Percentiles rank a stretch among this genome's conserved stretches.
Evolutionary conservation across 2,329 filamentous ascomycete species (phyloP).

Genomic region (Colletotrichum truncatum): DNA sequence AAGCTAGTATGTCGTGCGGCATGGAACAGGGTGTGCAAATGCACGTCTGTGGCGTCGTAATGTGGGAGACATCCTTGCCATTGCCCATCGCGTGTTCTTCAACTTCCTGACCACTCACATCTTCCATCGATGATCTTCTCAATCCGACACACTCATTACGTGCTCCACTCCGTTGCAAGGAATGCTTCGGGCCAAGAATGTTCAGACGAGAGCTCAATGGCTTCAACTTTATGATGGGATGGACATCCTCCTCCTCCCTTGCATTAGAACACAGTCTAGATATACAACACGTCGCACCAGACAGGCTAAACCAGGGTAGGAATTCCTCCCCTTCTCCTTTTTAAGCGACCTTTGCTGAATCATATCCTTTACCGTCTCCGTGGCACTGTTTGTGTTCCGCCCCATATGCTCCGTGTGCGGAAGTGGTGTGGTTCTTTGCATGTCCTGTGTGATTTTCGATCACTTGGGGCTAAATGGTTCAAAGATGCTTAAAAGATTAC

Average conservation of each 20-base stretch:
- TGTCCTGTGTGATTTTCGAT: not conserved
- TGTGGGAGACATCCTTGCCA: constrained; percentile 4
- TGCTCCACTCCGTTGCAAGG: not conserved
- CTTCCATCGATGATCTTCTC: not conserved
- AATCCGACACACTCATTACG: not conserved
- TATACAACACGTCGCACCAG: not conserved
- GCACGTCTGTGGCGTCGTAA: not conserved
- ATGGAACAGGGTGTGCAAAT: not conserved
- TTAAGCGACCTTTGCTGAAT: not conserved
- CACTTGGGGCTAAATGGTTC: not conserved
- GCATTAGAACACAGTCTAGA: not conserved
- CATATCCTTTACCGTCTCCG: not conserved
- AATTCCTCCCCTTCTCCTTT: not conserved
- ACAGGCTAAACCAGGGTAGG: not conserved
- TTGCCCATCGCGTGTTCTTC: not conserved
- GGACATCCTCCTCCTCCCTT: not conserved
- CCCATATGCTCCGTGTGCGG: not conserved
- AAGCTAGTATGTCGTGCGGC: not conserved
- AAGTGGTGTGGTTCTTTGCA: not conserved
- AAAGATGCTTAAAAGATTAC: constrained; percentile 14
- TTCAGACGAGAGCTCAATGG: not conserved
- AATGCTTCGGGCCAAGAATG: not conserved
- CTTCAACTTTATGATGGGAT: not conserved
- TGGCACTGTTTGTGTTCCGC: not conserved
- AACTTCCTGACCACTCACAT: not conserved